phyloP scores from a whole-genome alignment of 345 rosid species.

The Aquilaria sinensis region DNA sequence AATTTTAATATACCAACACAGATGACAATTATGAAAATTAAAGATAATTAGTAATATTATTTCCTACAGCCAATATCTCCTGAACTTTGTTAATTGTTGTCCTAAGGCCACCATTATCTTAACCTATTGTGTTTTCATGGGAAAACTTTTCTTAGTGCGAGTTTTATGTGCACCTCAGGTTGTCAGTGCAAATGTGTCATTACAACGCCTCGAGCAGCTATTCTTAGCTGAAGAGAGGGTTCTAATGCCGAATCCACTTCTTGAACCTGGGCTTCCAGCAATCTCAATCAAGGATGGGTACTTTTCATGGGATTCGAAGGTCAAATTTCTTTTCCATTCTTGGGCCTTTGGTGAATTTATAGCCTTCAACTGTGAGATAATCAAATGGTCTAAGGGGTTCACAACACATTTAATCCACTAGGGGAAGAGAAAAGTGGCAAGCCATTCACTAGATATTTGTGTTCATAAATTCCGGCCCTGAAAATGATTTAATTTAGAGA shows the following conservation, averaged over 20 bases:
- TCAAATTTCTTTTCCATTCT: conserved; percentile 11
- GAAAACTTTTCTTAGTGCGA: no score
- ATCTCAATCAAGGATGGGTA: conserved; percentile 72
- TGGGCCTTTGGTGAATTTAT: not conserved
- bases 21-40: no score
- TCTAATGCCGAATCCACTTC: conserved; percentile 73
- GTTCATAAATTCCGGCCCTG: no score
- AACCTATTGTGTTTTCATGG: no score
- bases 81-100: not conserved
- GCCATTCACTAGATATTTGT: not conserved
- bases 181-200: conserved; percentile 83
- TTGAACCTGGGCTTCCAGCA: conserved; percentile 66
- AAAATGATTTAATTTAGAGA: no score
- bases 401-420: no score
- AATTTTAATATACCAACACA: not conserved
- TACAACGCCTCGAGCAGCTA: conserved; percentile 86
- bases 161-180: conserved; percentile 31
- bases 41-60: not conserved
- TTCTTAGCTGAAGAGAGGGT: conserved; percentile 77
- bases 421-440: conserved; percentile 2
- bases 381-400: not conserved
- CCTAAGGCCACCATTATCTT: not conserved
- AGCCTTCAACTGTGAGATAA: not conserved
- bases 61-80: not conserved
- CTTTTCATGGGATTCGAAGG: conserved; percentile 95